phyloP scores from a whole-genome alignment of 495 filamentous ascomycete species.

The Staphylotrichum tortipilum region DNA sequence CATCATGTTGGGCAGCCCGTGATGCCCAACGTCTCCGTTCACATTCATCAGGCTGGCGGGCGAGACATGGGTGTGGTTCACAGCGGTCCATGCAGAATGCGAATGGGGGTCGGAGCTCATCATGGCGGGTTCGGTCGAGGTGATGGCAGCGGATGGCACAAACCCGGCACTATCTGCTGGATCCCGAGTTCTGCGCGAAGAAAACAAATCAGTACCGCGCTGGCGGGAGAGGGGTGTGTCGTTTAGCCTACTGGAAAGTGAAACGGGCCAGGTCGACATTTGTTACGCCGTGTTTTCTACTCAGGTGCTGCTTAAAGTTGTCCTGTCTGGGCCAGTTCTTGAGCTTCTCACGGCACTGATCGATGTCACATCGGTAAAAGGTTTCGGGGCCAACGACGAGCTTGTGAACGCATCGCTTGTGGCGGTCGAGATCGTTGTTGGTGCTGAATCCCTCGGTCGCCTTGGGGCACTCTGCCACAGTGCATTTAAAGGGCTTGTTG shows the following conservation, averaged over 20 bases:
- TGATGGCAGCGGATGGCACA: background rate
- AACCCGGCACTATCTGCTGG: background rate
- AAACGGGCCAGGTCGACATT: conserved; percentile 45
- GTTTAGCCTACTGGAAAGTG: conserved; percentile 39
- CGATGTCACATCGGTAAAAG: conserved; percentile 59
- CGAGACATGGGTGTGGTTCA: conserved; percentile 1
- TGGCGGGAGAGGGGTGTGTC: background rate
- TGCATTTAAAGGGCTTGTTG: conserved; percentile 63
- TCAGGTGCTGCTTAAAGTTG: conserved; percentile 84
- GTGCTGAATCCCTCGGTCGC: conserved; percentile 67
- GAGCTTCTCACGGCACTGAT: conserved; percentile 52
- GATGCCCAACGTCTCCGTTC: background rate
- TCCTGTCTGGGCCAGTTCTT: conserved; percentile 86
- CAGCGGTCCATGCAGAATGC: conserved; percentile 1
- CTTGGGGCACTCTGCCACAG: conserved; percentile 46
- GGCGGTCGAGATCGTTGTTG: conserved; percentile 68
- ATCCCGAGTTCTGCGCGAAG: background rate
- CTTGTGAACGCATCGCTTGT: conserved; percentile 61
- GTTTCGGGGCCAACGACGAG: conserved; percentile 50
- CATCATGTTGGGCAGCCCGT: background rate
- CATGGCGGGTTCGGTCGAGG: background rate
- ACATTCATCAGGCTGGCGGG: background rate
- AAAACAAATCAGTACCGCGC: background rate
- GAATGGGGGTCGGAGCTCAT: background rate
- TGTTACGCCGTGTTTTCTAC: conserved; percentile 54